Evolutionary conservation across 495 filamentous ascomycete species (phyloP), one percentile per base, ranked within the genome.

Genomic region (Arthonia radiata): DNA sequence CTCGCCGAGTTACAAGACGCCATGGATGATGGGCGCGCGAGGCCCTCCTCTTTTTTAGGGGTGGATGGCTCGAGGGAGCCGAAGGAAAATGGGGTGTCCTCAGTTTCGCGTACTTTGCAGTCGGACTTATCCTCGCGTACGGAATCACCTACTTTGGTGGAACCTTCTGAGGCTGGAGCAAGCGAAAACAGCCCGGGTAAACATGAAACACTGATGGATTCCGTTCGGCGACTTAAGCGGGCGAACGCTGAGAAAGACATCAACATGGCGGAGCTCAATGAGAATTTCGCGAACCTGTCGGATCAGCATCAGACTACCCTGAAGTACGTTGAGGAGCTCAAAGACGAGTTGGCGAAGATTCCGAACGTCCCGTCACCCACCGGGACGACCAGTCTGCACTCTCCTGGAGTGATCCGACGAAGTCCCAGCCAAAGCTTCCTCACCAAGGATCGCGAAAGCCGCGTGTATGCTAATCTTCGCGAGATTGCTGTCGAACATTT

Each of bases 71-170:
- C 71, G 53, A 70, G 63, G 53, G 72, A 70, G 39, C 57, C 60
- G 44, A 82, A 67, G 47, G 59, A 65, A 57, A 72, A 67, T 53
- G 70, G 57, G 50, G 77, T 76, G 53, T 68, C 61, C 41, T 76
- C 74, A 59, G 81, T 72, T 56, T 79, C 78, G 64, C 81, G 73
- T 47, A 91, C 82, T 50, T 77, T 93, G 44, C 92, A 77, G 34
- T 82, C 80, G 66, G 82, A 93, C 50, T 68, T 91, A 49, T 92
- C 78, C 53, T 93, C 72, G 56, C 78, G 59, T 65, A 75, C 71
- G 67, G 79, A 72, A 44, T 81, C 77, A 44, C 68, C 64, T 37
- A 57, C 60, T 43, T 67, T 67, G 38, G 53, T 55, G 40, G 59
- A 69, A 39, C 55, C 56, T 15, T 67, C 67, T 38, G 60, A 70